Evolutionary conservation across 805 yeast genomes (phyloP).

Genomic region (Pichia californica): DNA sequence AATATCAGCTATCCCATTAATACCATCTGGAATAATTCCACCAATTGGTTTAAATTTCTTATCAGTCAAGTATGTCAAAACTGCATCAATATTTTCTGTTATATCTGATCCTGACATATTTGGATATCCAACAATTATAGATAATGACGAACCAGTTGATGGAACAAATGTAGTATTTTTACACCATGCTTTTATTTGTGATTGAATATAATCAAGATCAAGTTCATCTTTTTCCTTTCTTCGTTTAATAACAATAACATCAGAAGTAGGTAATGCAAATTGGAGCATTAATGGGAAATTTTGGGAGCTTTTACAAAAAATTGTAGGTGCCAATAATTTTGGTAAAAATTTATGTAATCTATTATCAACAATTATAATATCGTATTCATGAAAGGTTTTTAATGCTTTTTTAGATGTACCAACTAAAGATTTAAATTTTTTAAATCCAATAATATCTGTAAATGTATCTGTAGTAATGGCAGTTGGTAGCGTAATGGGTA

Average conservation of each 20-base stretch:
- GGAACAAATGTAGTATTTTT: conserved; percentile 60
- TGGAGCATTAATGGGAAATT: conserved; percentile 65
- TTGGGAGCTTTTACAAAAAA: conserved; percentile 57
- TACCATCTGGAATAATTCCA: conserved; percentile 42
- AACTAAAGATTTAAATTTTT: conserved; percentile 44
- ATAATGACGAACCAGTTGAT: conserved; percentile 50
- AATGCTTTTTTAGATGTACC: conserved; percentile 39
- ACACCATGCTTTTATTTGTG: conserved; percentile 59
- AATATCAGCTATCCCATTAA: conserved; percentile 41
- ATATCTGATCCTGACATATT: conserved; percentile 38
- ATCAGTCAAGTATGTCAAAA: conserved; percentile 42
- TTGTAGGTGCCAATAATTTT: conserved; percentile 44
- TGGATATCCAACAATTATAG: conserved; percentile 53
- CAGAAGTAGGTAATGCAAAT: conserved; percentile 41
- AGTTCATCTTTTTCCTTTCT: conserved; percentile 43
- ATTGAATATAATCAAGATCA: conserved; percentile 56
- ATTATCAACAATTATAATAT: conserved; percentile 62
- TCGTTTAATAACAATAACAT: conserved; percentile 25
- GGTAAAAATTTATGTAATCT: conserved; percentile 60
- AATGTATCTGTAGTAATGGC: conserved; percentile 57
- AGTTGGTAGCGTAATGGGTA: conserved; percentile 40
- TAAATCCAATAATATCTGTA: conserved; percentile 53
- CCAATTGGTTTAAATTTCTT: conserved; percentile 47
- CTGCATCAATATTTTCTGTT: conserved; percentile 46
- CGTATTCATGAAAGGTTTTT: conserved; percentile 53